phyloP scores from a whole-genome alignment of 257 asterid genomes.

The Salvia miltiorrhiza region DNA sequence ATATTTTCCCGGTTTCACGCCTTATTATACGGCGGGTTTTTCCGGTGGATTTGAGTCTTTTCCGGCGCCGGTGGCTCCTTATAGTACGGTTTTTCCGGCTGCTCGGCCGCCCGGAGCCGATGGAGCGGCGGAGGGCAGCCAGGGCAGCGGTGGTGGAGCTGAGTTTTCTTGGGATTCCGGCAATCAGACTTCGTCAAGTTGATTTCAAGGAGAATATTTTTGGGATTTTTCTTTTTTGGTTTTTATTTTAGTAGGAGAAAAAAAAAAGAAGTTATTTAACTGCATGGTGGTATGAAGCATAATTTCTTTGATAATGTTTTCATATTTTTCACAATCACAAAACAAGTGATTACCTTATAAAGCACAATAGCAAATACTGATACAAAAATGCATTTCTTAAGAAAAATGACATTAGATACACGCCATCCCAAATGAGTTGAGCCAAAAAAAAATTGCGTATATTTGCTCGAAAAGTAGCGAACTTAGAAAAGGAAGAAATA shows the following conservation, averaged over 20 bases:
- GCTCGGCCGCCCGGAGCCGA: constrained; percentile 3
- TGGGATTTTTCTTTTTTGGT: not conserved
- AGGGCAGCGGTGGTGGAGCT: constrained; percentile 27
- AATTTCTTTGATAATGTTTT: too few relatives aligned
- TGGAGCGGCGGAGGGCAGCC: constrained; percentile 16
- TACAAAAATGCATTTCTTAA: not conserved
- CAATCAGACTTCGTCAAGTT: constrained; percentile 25
- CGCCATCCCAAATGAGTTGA: too few relatives aligned
- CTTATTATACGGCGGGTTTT: constrained; percentile 14
- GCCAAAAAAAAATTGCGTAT: too few relatives aligned
- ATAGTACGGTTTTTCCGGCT: constrained; percentile 4
- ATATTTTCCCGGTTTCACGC: constrained; percentile 20
- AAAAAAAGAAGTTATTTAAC: not conserved
- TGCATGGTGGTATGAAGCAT: not conserved
- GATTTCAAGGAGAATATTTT: not conserved
- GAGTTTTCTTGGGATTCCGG: constrained; percentile 31
- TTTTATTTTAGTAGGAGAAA: not conserved
- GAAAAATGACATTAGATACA: not conserved
- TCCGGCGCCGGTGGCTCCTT: not conserved
- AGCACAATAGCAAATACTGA: not conserved
- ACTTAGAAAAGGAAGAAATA: too few relatives aligned
- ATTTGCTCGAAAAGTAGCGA: too few relatives aligned
- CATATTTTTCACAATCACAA: not conserved
- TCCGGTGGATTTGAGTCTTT: constrained; percentile 5
- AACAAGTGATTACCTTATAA: not conserved